phyloP scores from a whole-genome alignment of 2,329 filamentous ascomycete species.

The Berkeleyomyces rouxiae region DNA sequence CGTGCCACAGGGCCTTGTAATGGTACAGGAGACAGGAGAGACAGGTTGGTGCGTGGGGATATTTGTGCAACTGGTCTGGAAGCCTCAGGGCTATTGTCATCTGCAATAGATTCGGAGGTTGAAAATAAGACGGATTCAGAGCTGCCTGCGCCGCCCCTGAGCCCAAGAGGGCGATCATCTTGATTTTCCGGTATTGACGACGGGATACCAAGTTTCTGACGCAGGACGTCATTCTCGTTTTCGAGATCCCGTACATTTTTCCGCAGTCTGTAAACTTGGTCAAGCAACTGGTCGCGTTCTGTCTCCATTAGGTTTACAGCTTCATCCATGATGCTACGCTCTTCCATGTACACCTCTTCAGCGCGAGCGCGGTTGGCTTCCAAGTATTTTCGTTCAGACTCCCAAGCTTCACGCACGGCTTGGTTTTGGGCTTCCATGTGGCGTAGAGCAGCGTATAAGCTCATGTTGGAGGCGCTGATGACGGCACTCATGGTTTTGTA shows the following conservation, averaged over 20 bases:
- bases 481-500: conserved; percentile 2
- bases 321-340: conserved; percentile 36
- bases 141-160: conserved; percentile 10
- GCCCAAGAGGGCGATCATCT: neutral
- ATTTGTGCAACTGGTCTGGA: neutral
- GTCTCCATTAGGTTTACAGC: conserved; percentile 30
- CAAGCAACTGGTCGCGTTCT: conserved; percentile 27
- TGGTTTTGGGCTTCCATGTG: conserved; percentile 27
- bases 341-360: conserved; percentile 39
- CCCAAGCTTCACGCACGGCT: conserved; percentile 33
- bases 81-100: neutral
- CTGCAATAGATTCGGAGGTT: conserved; percentile 13
- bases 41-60: neutral
- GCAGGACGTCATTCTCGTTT: conserved; percentile 23
- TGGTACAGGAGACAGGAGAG: conserved; percentile 1
- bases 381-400: conserved; percentile 35
- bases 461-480: conserved; percentile 5
- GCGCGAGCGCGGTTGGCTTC: conserved; percentile 36
- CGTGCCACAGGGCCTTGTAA: conserved; percentile 13
- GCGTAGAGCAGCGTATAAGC: conserved; percentile 18
- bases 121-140: conserved; percentile 15
- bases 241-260: conserved; percentile 24
- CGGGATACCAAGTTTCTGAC: neutral
- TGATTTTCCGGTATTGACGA: neutral
- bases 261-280: conserved; percentile 27